phyloP scores from a whole-genome alignment of 164 flowering plant species.

The Aristolochia contorta region DNA sequence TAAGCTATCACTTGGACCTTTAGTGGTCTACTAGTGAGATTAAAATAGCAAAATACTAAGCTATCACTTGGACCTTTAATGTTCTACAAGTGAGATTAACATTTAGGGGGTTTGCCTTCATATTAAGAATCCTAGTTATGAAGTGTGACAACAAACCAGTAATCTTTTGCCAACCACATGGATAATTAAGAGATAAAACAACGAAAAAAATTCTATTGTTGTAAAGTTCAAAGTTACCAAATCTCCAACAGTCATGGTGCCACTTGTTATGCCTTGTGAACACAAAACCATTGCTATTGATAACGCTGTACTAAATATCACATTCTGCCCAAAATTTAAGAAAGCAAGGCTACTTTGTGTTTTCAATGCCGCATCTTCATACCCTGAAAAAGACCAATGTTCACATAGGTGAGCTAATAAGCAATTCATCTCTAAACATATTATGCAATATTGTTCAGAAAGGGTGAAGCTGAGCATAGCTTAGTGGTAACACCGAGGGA shows the following conservation, averaged over 20 bases:
- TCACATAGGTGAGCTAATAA: not conserved
- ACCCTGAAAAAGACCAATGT: slow-evolving; percentile 34
- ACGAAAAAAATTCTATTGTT: not conserved
- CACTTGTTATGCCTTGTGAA: slow-evolving; percentile 69
- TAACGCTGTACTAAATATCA: slow-evolving; percentile 83
- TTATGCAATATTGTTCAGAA: too few relatives aligned
- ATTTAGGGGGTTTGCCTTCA: not conserved
- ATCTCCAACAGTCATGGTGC: slow-evolving; percentile 95
- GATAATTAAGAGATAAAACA: not conserved
- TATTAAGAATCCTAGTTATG: not conserved
- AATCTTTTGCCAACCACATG: not conserved
- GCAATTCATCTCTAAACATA: too few relatives aligned
- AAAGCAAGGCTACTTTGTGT: slow-evolving; percentile 89
- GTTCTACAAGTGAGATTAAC: too few relatives aligned
- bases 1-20: too few relatives aligned
- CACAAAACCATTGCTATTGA: slow-evolving; percentile 92
- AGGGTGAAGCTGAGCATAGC: too few relatives aligned
- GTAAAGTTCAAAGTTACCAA: slow-evolving; percentile 39
- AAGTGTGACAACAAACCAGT: not conserved
- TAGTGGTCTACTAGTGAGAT: too few relatives aligned
- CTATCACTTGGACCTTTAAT: too few relatives aligned
- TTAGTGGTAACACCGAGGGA: too few relatives aligned
- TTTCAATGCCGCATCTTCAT: slow-evolving; percentile 89
- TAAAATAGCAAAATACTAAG: too few relatives aligned
- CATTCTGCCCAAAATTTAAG: slow-evolving; percentile 86